Percentiles rank a stretch among this genome's conserved stretches.
Evolutionary conservation across 495 filamentous ascomycete genomes (phyloP).

Genomic region (Pseudoneurospora amorphoporcata): DNA sequence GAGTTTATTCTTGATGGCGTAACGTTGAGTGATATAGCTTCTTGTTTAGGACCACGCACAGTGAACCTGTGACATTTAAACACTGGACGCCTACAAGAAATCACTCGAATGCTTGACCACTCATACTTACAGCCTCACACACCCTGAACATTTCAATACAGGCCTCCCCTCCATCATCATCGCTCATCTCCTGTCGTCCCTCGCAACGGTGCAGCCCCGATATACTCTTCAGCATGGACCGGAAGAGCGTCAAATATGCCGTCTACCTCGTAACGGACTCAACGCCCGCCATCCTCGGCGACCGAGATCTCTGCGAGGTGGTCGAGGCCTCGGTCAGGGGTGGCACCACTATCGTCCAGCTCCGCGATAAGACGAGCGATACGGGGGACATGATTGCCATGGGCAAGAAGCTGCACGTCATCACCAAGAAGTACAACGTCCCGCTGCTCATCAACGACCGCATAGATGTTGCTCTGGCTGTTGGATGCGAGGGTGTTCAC

Average conservation of each 20-base stretch:
- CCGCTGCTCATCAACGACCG: constrained; percentile 93
- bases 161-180: neutral
- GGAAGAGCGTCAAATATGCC: constrained; percentile 36
- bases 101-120: neutral
- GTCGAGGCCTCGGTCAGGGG: constrained; percentile 70
- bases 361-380: constrained; percentile 77
- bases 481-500: constrained; percentile 83
- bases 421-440: constrained; percentile 57
- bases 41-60: neutral
- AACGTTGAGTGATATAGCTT: neutral
- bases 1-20: neutral
- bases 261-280: constrained; percentile 93
- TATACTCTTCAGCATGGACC: constrained; percentile 16
- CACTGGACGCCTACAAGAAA: neutral
- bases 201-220: neutral
- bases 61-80: neutral
- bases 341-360: constrained; percentile 82
- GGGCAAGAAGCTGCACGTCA: constrained; percentile 56
- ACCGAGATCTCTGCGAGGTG: constrained; percentile 56
- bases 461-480: constrained; percentile 81
- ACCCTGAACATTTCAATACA: neutral
- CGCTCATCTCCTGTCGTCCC: neutral
- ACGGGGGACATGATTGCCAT: constrained; percentile 62
- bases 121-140: neutral
- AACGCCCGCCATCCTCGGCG: constrained; percentile 63